Evolutionary conservation across 768 basidiomycete genomes (phyloP), one percentile per base, ranked within the genome.

Genomic region (Leccinum olivaceopallidum): DNA sequence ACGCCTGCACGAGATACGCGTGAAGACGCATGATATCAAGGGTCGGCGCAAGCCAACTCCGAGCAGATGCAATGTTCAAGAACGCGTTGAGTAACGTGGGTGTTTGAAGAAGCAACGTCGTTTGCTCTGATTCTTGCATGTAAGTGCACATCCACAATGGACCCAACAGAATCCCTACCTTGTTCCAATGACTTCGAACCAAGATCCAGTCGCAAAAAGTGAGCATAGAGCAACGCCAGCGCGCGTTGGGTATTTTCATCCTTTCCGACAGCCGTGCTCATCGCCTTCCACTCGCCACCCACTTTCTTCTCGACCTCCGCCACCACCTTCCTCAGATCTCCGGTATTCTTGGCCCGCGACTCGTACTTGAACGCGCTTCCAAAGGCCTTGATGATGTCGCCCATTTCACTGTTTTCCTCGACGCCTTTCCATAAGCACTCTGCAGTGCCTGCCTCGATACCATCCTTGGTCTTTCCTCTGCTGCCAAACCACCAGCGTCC

Each of bases 401-500:
- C 79, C 64, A 93, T 83, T 1, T 80, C 81, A 8, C 90, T 87
- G 26, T 89, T 86, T 69, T 99, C 96, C 30, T 81, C 84, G n/a
- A 98, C 66, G 5, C 82, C 79, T 71, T 90, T 92, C 87, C 97
- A 99, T 78, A 94, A 94, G 0, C 82, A 78, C 32, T 93, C 86
- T 3, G 96, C 96, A 0, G 94, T 92, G 44, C 78, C 79, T 24
- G 88, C 85, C 61, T 92, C 79, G 58, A 97, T 82, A 47, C 94
- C 94, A 64, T 99, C 97, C 74, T 97, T 95, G 16, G 97, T 99
- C 74, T 85, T 88, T 64, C 86, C 81, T 59, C 91, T 83, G 66
- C 87, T 92, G 5, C 94, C 92, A 69, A 98, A 99, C 97, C 97
- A 99, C 97, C 97, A 98, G 36, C 87, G 85, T 14, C 94, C 92